A percentile compares a stretch with the other conserved stretches of the same genome.
These are phyloP conservation scores for Sarocladium oryzae DNA, from an alignment of 2,329 filamentous ascomycete genomes.

Conservation along the genomic window DNA sequence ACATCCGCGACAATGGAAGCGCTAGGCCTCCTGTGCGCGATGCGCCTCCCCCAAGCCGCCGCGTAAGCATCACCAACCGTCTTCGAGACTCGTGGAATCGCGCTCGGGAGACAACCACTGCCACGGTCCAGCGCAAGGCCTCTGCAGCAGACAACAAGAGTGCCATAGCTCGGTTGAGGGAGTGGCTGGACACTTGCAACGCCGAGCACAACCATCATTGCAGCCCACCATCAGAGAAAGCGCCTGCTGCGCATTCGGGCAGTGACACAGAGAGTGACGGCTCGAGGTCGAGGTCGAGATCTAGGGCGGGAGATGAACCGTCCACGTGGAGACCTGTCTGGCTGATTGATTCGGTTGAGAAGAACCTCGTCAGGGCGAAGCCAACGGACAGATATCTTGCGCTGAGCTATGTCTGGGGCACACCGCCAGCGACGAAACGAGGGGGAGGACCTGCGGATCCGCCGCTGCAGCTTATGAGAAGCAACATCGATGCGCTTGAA, in stretches of 20 bases:
- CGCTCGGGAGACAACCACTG: constrained; percentile 22
- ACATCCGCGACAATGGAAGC: background rate
- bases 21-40: constrained; percentile 11
- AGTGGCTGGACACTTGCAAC: constrained; percentile 38
- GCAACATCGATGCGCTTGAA: constrained; percentile 31
- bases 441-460: constrained; percentile 20
- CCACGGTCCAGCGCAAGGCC: constrained; percentile 23
- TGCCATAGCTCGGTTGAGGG: constrained; percentile 31
- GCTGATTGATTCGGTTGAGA: constrained; percentile 35
- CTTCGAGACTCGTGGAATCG: constrained; percentile 28
- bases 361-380: constrained; percentile 31
- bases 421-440: constrained; percentile 13
- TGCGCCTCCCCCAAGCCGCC: constrained; percentile 24
- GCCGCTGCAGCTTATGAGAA: constrained; percentile 25
- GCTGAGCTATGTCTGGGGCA: constrained; percentile 40
- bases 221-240: constrained; percentile 12
- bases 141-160: constrained; percentile 25
- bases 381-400: constrained; percentile 34
- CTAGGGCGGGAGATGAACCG: background rate
- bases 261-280: constrained; percentile 11
- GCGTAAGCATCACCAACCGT: constrained; percentile 35
- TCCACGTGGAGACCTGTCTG: constrained; percentile 32
- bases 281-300: constrained; percentile 14
- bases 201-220: constrained; percentile 36
- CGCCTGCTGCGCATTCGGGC: background rate